Conservation (phyloP, 495 filamentous ascomycete genomes). For the Penicillium waksmanii region DNA sequence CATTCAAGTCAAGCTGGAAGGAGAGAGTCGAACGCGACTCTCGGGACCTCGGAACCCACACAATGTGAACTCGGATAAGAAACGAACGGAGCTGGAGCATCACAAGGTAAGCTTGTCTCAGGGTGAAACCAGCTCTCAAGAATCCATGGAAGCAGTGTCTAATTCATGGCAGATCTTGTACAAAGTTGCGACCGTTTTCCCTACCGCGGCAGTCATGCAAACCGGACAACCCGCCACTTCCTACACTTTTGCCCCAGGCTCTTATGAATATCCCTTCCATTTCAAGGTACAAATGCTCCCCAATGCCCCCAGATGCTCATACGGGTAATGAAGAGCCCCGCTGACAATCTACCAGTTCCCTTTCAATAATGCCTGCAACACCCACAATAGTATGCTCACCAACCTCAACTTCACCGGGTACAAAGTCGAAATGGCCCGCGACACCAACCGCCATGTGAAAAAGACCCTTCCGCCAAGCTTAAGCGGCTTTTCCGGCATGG, state of each 20-base stretch:
- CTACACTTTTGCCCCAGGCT: constrained; percentile 72
- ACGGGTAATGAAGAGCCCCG: neutral
- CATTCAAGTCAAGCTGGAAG: constrained; percentile 92
- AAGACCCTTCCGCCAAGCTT: constrained; percentile 87
- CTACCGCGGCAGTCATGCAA: constrained; percentile 56
- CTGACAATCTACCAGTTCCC: constrained; percentile 57
- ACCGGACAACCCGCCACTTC: constrained; percentile 45
- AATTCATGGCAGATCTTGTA: constrained; percentile 61
- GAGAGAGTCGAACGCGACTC: constrained; percentile 75
- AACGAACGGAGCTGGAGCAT: constrained; percentile 68
- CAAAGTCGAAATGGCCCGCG: constrained; percentile 60
- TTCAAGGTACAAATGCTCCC: constrained; percentile 67
- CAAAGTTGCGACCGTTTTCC: constrained; percentile 65
- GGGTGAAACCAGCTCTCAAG: neutral
- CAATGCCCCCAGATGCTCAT: neutral
- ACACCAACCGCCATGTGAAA: constrained; percentile 69
- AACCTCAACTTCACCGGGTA: constrained; percentile 59
- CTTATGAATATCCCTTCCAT: constrained; percentile 85
- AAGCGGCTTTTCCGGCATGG: constrained; percentile 76
- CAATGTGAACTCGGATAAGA: constrained; percentile 60
- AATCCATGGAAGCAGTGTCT: neutral
- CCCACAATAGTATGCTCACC: constrained; percentile 59
- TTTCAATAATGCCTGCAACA: constrained; percentile 85
- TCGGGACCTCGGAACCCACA: constrained; percentile 58
- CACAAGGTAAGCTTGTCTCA: constrained; percentile 63